Conservation (phyloP, 768 basidiomycete genomes). For the Collybiopsis confluens region DNA sequence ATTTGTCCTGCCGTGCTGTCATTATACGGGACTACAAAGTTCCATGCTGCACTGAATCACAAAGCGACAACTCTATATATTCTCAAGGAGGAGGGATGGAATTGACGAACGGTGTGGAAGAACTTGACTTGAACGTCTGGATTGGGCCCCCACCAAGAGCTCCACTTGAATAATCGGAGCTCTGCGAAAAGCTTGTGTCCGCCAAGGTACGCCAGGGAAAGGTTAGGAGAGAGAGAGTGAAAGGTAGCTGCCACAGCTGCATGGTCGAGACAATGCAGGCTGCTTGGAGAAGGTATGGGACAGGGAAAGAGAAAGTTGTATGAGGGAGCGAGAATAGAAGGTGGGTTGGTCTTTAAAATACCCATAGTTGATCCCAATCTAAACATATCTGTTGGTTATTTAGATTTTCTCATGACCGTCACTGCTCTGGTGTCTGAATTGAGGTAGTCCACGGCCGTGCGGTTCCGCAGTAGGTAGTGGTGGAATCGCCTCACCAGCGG, state of each 20-base stretch:
- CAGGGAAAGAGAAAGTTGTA: not conserved
- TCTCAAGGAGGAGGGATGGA: not conserved
- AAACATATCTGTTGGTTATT: no score
- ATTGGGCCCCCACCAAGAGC: not conserved
- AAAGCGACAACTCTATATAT: not conserved
- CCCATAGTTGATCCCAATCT: no score
- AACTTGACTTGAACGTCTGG: slow-evolving; percentile 2
- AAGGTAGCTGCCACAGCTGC: not conserved
- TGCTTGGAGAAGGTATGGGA: no score
- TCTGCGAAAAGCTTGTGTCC: not conserved
- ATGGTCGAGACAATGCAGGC: not conserved
- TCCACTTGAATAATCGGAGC: slow-evolving; percentile 4
- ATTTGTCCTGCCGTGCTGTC: not conserved
- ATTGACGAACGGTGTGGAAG: slow-evolving; percentile 1
- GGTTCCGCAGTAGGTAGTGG: no score
- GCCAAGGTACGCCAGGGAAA: not conserved
- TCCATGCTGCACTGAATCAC: not conserved
- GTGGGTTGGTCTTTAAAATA: no score
- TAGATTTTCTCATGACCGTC: no score
- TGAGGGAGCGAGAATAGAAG: no score
- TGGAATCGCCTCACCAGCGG: no score
- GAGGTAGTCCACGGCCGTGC: no score
- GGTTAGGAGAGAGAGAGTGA: not conserved
- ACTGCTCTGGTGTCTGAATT: no score
- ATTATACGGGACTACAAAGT: slow-evolving; percentile 5